Evolutionary conservation across 176 grass and related monocot species (phyloP).

Genomic region (Hsuehochloa calcarea): DNA sequence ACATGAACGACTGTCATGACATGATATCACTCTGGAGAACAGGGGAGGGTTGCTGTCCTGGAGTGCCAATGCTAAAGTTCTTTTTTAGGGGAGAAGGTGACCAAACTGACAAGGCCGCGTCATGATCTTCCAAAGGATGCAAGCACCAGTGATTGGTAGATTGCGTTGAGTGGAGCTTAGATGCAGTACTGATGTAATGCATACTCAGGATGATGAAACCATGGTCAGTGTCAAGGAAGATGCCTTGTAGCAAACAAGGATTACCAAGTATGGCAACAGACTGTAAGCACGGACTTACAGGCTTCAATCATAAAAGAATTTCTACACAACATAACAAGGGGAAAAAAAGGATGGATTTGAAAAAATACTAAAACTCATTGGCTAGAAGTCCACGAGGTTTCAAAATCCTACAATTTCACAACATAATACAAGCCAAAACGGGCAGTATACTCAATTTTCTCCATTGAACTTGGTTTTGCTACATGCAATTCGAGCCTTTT

Average conservation of each 20-base stretch:
- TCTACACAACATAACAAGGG: background rate
- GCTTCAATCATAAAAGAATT: background rate
- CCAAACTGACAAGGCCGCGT: constrained; percentile 26
- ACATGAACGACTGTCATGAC: constrained; percentile 14
- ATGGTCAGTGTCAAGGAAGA: background rate
- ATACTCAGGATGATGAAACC: constrained; percentile 49
- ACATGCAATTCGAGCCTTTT: background rate
- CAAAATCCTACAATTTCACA: background rate
- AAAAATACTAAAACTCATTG: background rate
- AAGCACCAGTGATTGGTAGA: constrained; percentile 7
- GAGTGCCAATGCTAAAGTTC: constrained; percentile 31
- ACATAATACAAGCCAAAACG: background rate
- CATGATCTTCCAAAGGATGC: constrained; percentile 31
- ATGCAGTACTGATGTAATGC: constrained; percentile 41
- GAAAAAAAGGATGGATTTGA: background rate
- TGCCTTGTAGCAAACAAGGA: background rate
- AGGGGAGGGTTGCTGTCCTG: constrained; percentile 3
- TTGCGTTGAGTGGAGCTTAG: constrained; percentile 1
- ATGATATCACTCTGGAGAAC: constrained; percentile 24
- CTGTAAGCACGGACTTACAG: background rate
- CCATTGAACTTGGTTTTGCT: background rate
- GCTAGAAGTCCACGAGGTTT: background rate
- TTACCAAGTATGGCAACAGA: background rate
- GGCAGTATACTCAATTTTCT: background rate
- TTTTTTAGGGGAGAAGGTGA: constrained; percentile 37